Evolutionary conservation across 768 basidiomycete species (phyloP), one percentile per base, ranked within the genome.

Genomic region (Kwoniella pini): DNA sequence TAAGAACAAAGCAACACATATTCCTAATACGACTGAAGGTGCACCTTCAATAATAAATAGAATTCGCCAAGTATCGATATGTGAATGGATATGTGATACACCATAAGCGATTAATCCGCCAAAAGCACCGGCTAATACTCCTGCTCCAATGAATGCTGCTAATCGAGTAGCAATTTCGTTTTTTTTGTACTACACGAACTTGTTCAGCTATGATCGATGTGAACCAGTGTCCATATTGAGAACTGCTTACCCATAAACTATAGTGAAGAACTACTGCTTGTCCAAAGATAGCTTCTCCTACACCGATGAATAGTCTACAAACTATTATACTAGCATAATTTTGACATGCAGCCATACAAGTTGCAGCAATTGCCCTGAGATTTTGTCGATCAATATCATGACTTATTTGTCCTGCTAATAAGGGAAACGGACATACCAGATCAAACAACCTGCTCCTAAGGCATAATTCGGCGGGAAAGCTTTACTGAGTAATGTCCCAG

Each of bases 331-430:
- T 66, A 0, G 68, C 65, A 1, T 61, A 68, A 26, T 65, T 67
- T 15, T 42, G 33, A 0, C 61, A 45, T 1, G 53, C 71, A 1
- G 70, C 76, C 88, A 88, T 27, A 88, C 89, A 10, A 89, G 87
- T 2, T 89, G 84, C 3, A 88, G 88, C 7, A 88, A 89, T 71
- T 89, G 90, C 40, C 40, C 40, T 42, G n/a, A n/a, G n/a, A n/a
- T n/a, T n/a, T n/a, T n/a, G n/a, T n/a, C n/a, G n/a, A n/a, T n/a
- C n/a, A n/a, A n/a, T n/a, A n/a, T n/a, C n/a, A n/a, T n/a, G n/a
- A n/a, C n/a, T n/a, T n/a, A n/a, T n/a, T n/a, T n/a, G n/a, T n/a
- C n/a, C n/a, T 36, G 33, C 7, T 36, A 36, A 15, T 7, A 36
- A 36, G 7, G 33, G 33, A 15, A 7, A 15, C 33, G 15, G 33